A percentile compares a stretch with the other conserved stretches of the same genome.
phyloP scores from a whole-genome alignment of 164 flowering plant species.

The Aristolochia contorta region DNA sequence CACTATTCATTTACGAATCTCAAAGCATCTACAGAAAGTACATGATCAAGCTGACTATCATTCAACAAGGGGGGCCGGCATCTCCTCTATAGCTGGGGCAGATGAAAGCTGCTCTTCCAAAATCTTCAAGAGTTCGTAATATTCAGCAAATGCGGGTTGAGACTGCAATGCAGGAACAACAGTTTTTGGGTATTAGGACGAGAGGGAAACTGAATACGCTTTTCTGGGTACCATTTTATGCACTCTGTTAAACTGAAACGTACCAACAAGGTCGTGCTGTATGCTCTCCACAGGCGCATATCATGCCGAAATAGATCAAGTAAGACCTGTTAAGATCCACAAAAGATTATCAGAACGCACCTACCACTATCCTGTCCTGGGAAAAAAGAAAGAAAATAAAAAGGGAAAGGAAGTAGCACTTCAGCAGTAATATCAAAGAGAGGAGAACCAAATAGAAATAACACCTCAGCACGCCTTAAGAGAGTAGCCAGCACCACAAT shows the following conservation, averaged over 20 bases:
- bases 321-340: constrained; percentile 44
- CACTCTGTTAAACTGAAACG: neutral
- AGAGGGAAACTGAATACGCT: no score
- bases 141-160: constrained; percentile 61
- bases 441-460: neutral
- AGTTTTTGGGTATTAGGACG: no score
- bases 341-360: no score
- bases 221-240: neutral
- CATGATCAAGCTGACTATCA: neutral
- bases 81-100: constrained; percentile 15
- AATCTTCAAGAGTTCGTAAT: constrained; percentile 59
- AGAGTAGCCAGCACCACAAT: constrained; percentile 95
- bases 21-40: no score
- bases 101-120: constrained; percentile 70
- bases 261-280: constrained; percentile 75
- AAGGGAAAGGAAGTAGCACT: no score
- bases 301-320: constrained; percentile 85
- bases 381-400: no score
- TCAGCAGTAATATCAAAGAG: no score
- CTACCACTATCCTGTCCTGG: no score
- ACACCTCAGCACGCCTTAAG: constrained; percentile 86
- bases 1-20: no score
- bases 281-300: constrained; percentile 79
- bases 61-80: no score
- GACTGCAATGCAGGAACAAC: constrained; percentile 29